Evolutionary conservation across 177 flowering plant genomes (phyloP).

Genomic region (Vitis hybrid): DNA sequence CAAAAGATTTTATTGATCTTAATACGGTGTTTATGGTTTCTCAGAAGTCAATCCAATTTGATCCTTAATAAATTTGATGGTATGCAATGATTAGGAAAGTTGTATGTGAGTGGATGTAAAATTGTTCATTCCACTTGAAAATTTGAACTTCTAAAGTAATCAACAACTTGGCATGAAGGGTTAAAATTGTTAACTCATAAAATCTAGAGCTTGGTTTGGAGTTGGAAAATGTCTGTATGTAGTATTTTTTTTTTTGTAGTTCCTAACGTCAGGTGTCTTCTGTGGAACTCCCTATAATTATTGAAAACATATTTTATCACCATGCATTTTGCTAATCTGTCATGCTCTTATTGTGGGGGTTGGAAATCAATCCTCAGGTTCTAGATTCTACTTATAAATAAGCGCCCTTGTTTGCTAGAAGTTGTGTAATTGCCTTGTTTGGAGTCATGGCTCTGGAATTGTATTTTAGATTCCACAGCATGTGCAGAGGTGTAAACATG

Average conservation of each 20-base stretch:
- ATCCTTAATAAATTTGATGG: background rate
- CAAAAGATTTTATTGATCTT: too few relatives aligned
- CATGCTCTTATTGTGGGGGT: background rate
- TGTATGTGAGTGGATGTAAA: background rate
- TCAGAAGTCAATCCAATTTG: too few relatives aligned
- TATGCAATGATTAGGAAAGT: too few relatives aligned
- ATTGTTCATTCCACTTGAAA: background rate
- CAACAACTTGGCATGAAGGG: background rate
- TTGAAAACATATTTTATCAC: background rate
- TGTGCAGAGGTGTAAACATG: too few relatives aligned
- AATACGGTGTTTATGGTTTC: too few relatives aligned
- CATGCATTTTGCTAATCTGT: background rate
- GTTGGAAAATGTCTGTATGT: background rate
- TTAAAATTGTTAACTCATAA: background rate
- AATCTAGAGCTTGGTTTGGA: background rate
- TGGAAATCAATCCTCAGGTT: background rate
- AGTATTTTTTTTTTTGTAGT: background rate
- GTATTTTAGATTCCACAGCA: too few relatives aligned
- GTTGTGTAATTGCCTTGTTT: too few relatives aligned
- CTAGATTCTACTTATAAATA: too few relatives aligned
- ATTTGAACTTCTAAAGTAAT: background rate
- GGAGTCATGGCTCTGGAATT: too few relatives aligned
- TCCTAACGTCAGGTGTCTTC: too few relatives aligned
- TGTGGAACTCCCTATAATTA: background rate
- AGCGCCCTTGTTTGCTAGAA: too few relatives aligned